phyloP scores from a whole-genome alignment of 352 stramenopile species.

The Phytophthora pluvialis region DNA sequence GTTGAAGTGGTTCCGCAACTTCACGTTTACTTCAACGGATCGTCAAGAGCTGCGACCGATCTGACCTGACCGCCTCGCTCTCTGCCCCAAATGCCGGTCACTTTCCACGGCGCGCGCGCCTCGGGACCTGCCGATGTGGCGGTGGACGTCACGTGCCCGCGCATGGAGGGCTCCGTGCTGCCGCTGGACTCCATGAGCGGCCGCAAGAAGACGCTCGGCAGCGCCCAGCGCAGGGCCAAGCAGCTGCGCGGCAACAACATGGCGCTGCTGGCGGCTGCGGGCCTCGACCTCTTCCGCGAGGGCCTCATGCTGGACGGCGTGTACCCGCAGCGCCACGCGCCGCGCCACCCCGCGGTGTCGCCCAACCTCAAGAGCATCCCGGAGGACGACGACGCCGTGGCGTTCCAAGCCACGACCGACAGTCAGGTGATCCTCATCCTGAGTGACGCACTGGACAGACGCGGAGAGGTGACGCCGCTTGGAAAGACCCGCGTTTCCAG shows the following conservation, averaged over 20 bases:
- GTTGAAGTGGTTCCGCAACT: not conserved
- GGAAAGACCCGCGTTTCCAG: constrained; percentile 46
- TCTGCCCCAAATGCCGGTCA: constrained; percentile 5
- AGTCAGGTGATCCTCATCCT: constrained; percentile 63
- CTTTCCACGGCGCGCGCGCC: not conserved
- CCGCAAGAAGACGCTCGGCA: constrained; percentile 16
- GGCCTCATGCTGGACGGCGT: constrained; percentile 59
- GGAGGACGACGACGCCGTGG: constrained; percentile 42
- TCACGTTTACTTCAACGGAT: not conserved
- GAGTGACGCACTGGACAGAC: constrained; percentile 32
- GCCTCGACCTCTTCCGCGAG: constrained; percentile 67
- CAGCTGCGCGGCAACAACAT: constrained; percentile 6
- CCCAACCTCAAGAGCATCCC: constrained; percentile 64
- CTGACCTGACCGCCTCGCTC: not conserved
- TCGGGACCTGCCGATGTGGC: constrained; percentile 2
- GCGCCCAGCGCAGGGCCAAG: constrained; percentile 4
- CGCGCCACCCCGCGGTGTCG: constrained; percentile 52
- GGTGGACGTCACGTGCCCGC: constrained; percentile 23
- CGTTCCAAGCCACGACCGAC: constrained; percentile 17
- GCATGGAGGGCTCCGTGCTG: constrained; percentile 51
- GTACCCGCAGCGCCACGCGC: constrained; percentile 39
- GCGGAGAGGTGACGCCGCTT: constrained; percentile 39
- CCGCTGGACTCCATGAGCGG: constrained; percentile 51
- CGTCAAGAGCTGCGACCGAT: not conserved
- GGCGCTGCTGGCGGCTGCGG: constrained; percentile 58